phyloP scores from a whole-genome alignment of 164 flowering plant species.

The Vitis cinerea region DNA sequence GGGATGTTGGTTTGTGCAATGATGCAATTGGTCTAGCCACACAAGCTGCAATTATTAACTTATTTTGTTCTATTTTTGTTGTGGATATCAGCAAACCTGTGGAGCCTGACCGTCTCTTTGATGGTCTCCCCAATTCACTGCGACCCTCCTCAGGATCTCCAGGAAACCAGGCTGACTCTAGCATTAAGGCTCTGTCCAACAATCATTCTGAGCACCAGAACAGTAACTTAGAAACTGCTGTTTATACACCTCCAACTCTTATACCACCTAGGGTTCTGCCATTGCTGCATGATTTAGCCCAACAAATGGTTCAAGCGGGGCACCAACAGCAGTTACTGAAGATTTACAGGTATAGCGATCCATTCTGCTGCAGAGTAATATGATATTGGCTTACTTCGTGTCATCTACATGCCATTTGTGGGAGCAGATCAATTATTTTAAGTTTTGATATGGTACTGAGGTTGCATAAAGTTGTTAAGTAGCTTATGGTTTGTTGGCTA shows the following conservation, averaged over 20 bases:
- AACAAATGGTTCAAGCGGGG: slow-evolving; percentile 68
- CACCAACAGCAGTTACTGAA: slow-evolving; percentile 48
- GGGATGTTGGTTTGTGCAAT: not conserved
- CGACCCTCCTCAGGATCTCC: slow-evolving; percentile 48
- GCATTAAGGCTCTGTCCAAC: slow-evolving; percentile 16
- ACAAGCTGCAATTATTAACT: not conserved
- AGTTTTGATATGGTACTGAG: not conserved
- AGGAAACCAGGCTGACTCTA: slow-evolving; percentile 26
- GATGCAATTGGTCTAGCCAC: too few relatives aligned
- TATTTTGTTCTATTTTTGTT: not conserved
- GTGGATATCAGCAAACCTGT: slow-evolving; percentile 45
- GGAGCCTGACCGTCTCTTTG: slow-evolving; percentile 74
- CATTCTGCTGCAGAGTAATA: not conserved
- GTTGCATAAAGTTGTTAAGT: not conserved
- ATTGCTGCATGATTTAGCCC: slow-evolving; percentile 53
- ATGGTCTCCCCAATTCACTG: slow-evolving; percentile 59
- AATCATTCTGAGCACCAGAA: slow-evolving; percentile 36
- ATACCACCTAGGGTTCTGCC: slow-evolving; percentile 61
- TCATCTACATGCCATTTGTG: not conserved
- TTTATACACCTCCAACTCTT: slow-evolving; percentile 46
- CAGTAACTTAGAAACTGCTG: slow-evolving; percentile 34
- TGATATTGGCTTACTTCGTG: not conserved
- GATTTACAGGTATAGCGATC: slow-evolving; percentile 43
- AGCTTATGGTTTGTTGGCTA: not conserved
- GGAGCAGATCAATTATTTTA: not conserved